Conservation (phyloP, 495 filamentous ascomycete genomes). For the Viridothelium virens region DNA sequence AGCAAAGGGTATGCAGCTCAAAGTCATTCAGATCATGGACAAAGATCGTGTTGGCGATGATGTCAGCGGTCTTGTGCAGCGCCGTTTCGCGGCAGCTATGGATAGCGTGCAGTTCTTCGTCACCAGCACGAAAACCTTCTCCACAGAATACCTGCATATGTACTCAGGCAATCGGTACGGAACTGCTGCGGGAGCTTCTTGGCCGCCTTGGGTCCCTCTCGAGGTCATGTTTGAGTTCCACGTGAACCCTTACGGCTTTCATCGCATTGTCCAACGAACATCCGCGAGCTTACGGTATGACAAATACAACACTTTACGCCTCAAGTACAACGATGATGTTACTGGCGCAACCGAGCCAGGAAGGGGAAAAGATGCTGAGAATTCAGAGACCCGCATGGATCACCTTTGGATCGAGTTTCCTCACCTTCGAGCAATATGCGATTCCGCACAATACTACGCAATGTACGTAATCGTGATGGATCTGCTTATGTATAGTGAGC, state of each 20-base stretch:
- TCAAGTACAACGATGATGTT: constrained; percentile 97
- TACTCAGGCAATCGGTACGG: constrained; percentile 93
- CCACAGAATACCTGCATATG: constrained; percentile 70
- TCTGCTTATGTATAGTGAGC: constrained; percentile 88
- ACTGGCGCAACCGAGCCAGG: constrained; percentile 47
- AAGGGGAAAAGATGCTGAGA: constrained; percentile 36
- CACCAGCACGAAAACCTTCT: constrained; percentile 81
- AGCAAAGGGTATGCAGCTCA: constrained; percentile 92
- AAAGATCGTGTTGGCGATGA: constrained; percentile 85
- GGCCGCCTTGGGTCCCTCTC: constrained; percentile 96
- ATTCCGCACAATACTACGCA: constrained; percentile 92
- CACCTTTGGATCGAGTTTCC: constrained; percentile 96
- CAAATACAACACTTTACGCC: constrained; percentile 93
- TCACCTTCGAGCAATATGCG: constrained; percentile 81
- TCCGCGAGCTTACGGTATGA: constrained; percentile 90
- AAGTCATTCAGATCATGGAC: constrained; percentile 95
- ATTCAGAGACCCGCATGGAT: constrained; percentile 74
- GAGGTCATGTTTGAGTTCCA: constrained; percentile 98
- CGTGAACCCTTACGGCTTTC: constrained; percentile 87
- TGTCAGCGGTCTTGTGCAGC: constrained; percentile 89
- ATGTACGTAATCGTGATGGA: constrained; percentile 97
- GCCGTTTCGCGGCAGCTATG: constrained; percentile 86
- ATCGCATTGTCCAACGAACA: constrained; percentile 86
- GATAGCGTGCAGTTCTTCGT: constrained; percentile 98
- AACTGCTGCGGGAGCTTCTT: constrained; percentile 70